phyloP scores from a whole-genome alignment of 1,284 basidiomycete genomes.

The Chalciporus sp. region DNA sequence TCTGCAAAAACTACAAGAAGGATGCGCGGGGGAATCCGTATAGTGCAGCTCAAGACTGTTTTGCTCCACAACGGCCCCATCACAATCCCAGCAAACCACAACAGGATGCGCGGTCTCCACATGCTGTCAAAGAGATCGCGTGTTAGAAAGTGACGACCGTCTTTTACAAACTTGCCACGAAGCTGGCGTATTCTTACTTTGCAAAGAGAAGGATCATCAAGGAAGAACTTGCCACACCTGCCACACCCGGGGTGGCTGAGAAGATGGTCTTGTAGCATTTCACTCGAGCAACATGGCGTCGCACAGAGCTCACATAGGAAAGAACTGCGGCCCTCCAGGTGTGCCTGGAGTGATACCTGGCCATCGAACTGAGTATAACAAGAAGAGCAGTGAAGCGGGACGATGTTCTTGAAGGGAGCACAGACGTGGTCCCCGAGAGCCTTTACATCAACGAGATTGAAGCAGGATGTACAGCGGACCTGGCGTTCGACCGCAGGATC shows the following conservation, averaged over 20 bases:
- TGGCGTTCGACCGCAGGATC: neutral
- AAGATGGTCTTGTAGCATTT: conserved; percentile 31
- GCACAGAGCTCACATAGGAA: conserved; percentile 24
- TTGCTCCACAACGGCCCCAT: conserved; percentile 26
- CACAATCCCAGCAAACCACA: conserved; percentile 35
- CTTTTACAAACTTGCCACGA: neutral
- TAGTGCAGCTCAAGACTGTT: conserved; percentile 27
- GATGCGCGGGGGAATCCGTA: conserved; percentile 28
- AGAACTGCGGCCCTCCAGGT: conserved; percentile 14
- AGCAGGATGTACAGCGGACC: conserved; percentile 19
- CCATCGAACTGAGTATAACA: conserved; percentile 30
- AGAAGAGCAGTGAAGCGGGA: conserved; percentile 22
- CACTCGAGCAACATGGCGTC: conserved; percentile 26
- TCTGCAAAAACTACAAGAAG: conserved; percentile 26
- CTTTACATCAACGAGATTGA: conserved; percentile 17
- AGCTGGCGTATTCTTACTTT: conserved; percentile 18
- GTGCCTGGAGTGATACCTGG: conserved; percentile 16
- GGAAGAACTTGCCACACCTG: conserved; percentile 26
- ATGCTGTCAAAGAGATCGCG: conserved; percentile 16
- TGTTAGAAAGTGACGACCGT: neutral
- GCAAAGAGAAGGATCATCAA: conserved; percentile 23
- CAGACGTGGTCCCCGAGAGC: conserved; percentile 21
- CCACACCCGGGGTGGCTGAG: conserved; percentile 27
- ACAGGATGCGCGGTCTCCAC: conserved; percentile 25
- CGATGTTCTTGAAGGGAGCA: conserved; percentile 3